These are phyloP conservation scores for Penicillium cosmopolitanum DNA, from an alignment of 495 filamentous ascomycete species.

Conservation along the genomic window DNA sequence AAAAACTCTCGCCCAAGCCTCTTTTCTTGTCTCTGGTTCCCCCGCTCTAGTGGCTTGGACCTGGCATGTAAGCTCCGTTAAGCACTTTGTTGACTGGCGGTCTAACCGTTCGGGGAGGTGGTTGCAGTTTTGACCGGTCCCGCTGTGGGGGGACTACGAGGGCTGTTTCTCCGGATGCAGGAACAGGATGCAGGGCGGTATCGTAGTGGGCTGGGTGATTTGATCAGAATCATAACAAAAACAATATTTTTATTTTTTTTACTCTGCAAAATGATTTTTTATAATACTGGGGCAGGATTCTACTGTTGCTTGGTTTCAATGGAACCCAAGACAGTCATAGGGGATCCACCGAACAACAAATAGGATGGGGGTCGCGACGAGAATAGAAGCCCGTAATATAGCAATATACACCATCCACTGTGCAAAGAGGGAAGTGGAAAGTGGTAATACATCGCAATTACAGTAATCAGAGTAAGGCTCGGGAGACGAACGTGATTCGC, in stretches of 20 bases:
- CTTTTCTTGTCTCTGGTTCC: neutral
- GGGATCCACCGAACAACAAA: constrained; percentile 5
- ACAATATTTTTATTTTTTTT: neutral
- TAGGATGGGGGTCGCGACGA: constrained; percentile 3
- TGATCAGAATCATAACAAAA: neutral
- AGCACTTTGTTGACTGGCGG: constrained; percentile 15
- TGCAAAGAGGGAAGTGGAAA: neutral
- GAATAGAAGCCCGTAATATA: constrained; percentile 8
- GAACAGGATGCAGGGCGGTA: neutral
- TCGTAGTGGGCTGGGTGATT: neutral
- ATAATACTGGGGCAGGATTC: neutral
- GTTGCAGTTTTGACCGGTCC: constrained; percentile 14
- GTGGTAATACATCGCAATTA: neutral
- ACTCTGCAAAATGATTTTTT: no score
- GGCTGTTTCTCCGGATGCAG: neutral
- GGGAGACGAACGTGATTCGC: neutral
- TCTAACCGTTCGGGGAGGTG: constrained; percentile 7
- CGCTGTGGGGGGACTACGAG: constrained; percentile 16
- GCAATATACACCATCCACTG: no score
- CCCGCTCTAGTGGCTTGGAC: constrained; percentile 19
- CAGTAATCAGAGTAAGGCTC: neutral
- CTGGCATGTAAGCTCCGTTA: constrained; percentile 24
- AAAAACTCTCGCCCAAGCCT: constrained; percentile 9
- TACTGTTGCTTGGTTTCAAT: neutral
- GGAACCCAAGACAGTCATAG: neutral